A percentile compares a stretch with the other conserved stretches of the same genome.
Conservation (phyloP, 306 rosid species). For the Begonia peltatifolia region DNA sequence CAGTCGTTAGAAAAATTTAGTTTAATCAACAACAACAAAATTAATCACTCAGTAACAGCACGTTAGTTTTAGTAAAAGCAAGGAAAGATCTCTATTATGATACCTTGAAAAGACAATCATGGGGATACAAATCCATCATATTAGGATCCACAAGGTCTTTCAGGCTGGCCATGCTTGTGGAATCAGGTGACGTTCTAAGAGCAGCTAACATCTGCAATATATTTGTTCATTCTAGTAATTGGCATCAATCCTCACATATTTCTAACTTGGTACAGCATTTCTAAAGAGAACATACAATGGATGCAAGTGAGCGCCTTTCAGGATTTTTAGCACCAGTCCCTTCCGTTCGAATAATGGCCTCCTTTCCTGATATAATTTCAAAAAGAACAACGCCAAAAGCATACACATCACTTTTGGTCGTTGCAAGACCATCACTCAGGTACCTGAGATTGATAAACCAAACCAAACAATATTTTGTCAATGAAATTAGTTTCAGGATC, state of each 20-base stretch:
- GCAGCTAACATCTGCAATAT: slow-evolving; percentile 74
- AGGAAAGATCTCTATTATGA: background rate
- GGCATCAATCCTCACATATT: background rate
- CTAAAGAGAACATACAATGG: slow-evolving; percentile 51
- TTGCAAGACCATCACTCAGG: slow-evolving; percentile 86
- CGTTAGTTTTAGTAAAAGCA: background rate
- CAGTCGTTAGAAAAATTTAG: background rate
- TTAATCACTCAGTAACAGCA: background rate
- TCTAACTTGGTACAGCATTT: background rate
- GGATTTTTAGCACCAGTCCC: slow-evolving; percentile 49
- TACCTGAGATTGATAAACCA: slow-evolving; percentile 31
- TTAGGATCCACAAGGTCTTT: slow-evolving; percentile 65
- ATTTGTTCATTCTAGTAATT: background rate
- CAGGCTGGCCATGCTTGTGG: slow-evolving; percentile 68
- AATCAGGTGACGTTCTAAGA: slow-evolving; percentile 62
- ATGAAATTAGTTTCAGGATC: background rate
- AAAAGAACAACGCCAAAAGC: slow-evolving; percentile 92
- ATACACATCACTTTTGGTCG: slow-evolving; percentile 81
- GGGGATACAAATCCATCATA: slow-evolving; percentile 94
- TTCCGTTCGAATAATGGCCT: slow-evolving; percentile 76
- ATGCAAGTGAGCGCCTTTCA: slow-evolving; percentile 80
- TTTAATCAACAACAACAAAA: background rate
- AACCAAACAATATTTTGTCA: background rate
- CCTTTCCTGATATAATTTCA: slow-evolving; percentile 80
- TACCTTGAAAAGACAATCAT: slow-evolving; percentile 92